These are phyloP conservation scores for Penicillium sp. DNA, from an alignment of 2,329 filamentous ascomycete genomes.

Conservation along the genomic window DNA sequence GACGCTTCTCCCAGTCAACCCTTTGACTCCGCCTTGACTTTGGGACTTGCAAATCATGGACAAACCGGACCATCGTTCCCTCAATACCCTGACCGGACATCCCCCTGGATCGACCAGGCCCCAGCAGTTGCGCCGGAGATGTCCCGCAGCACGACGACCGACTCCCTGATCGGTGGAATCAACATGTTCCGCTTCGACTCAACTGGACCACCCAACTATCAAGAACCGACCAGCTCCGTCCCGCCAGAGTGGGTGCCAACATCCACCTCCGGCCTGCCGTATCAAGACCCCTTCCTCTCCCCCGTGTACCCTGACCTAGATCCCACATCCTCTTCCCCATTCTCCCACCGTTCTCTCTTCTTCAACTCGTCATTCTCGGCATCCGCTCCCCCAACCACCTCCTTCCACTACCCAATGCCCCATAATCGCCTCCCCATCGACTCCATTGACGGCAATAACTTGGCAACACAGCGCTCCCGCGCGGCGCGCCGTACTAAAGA, in stretches of 20 bases:
- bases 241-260: constrained; percentile 26
- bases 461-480: constrained; percentile 44
- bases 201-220: constrained; percentile 28
- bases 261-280: constrained; percentile 17
- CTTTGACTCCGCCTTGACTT: constrained; percentile 22
- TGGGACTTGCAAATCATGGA: constrained; percentile 17
- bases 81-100: constrained; percentile 16
- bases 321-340: constrained; percentile 28
- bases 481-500: constrained; percentile 49
- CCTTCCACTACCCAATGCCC: constrained; percentile 27
- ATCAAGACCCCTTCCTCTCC: constrained; percentile 17
- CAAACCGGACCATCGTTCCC: constrained; percentile 11
- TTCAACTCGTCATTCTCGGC: constrained; percentile 31
- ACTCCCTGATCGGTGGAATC: constrained; percentile 44
- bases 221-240: constrained; percentile 22
- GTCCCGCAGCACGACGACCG: constrained; percentile 47
- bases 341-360: constrained; percentile 26
- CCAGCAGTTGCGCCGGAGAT: constrained; percentile 40
- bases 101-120: constrained; percentile 26
- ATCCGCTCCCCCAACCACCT: constrained; percentile 36
- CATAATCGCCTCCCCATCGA: constrained; percentile 40
- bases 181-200: constrained; percentile 48
- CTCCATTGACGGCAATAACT: constrained; percentile 48
- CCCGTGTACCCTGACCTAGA: constrained; percentile 30
- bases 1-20: constrained; percentile 30